A percentile compares a stretch with the other conserved stretches of the same genome.
phyloP scores from a whole-genome alignment of 1,284 basidiomycete species.

The Sporisorium scitamineum region DNA sequence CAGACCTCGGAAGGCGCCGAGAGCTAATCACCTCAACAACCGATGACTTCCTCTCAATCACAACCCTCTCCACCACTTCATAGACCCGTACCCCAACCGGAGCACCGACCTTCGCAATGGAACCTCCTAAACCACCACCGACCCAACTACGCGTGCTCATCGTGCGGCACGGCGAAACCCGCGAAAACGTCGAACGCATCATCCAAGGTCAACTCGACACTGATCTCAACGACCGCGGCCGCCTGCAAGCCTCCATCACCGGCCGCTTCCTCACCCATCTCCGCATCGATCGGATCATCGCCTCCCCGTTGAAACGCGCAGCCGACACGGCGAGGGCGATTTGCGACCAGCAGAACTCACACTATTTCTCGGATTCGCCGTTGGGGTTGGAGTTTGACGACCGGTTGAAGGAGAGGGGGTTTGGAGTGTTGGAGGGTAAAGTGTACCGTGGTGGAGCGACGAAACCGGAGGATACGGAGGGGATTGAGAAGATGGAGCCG shows the following conservation, averaged over 20 bases:
- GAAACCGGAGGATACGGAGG: conserved; percentile 58
- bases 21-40: neutral
- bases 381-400: conserved; percentile 46
- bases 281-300: conserved; percentile 57
- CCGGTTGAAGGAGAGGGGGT: conserved; percentile 61
- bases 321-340: conserved; percentile 44
- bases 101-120: neutral
- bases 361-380: neutral
- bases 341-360: conserved; percentile 16
- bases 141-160: conserved; percentile 51
- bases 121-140: conserved; percentile 4
- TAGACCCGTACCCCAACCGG: too few species aligned
- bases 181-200: conserved; percentile 64
- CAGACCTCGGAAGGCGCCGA: neutral
- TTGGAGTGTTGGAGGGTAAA: conserved; percentile 62
- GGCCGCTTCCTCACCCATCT: conserved; percentile 48
- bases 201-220: conserved; percentile 68
- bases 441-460: conserved; percentile 49
- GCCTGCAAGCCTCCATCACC: conserved; percentile 55
- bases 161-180: conserved; percentile 66
- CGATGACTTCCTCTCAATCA: neutral
- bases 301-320: conserved; percentile 59
- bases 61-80: too few species aligned
- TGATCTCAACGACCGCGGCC: conserved; percentile 57
- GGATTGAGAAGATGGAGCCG: conserved; percentile 55